A percentile compares a stretch with the other conserved stretches of the same genome.
Conservation (phyloP, 83 land plant genomes). For the Diphasiastrum complanatum region DNA sequence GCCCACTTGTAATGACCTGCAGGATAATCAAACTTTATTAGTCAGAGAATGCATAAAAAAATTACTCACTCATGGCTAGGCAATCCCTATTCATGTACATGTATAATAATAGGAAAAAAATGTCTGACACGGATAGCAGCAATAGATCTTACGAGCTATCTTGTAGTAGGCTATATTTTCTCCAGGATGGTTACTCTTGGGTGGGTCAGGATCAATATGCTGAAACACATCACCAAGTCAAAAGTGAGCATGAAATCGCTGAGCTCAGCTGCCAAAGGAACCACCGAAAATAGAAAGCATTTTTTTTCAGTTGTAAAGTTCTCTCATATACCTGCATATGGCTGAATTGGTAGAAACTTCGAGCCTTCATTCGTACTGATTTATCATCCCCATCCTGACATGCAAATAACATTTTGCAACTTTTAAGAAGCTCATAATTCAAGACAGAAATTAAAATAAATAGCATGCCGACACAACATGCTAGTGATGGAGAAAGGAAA, state of each 20-base stretch:
- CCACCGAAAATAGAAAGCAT: not conserved
- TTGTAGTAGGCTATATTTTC: constrained; percentile 92
- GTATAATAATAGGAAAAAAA: not conserved
- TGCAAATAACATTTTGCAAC: constrained; percentile 4
- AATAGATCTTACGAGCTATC: constrained; percentile 77
- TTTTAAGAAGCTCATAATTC: too few species aligned
- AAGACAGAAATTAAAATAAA: too few species aligned
- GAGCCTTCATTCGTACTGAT: constrained; percentile 54
- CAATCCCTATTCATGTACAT: too few species aligned
- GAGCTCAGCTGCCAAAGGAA: not conserved
- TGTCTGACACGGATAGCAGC: not conserved
- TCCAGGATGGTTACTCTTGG: constrained; percentile 78
- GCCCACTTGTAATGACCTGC: constrained; percentile 99
- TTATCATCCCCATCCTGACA: constrained; percentile 87
- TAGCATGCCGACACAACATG: too few species aligned
- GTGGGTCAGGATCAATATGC: constrained; percentile 74
- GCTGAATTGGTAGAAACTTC: constrained; percentile 60
- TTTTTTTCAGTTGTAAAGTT: not conserved
- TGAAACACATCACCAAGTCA: constrained; percentile 25
- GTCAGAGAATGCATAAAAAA: too few species aligned
- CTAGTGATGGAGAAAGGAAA: too few species aligned
- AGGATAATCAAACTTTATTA: too few species aligned
- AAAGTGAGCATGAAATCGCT: not conserved
- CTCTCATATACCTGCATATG: constrained; percentile 66
- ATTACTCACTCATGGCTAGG: too few species aligned